Base-by-base conservation (phyloP, 2,329 filamentous ascomycete species). In the Claviceps africana region DNA sequence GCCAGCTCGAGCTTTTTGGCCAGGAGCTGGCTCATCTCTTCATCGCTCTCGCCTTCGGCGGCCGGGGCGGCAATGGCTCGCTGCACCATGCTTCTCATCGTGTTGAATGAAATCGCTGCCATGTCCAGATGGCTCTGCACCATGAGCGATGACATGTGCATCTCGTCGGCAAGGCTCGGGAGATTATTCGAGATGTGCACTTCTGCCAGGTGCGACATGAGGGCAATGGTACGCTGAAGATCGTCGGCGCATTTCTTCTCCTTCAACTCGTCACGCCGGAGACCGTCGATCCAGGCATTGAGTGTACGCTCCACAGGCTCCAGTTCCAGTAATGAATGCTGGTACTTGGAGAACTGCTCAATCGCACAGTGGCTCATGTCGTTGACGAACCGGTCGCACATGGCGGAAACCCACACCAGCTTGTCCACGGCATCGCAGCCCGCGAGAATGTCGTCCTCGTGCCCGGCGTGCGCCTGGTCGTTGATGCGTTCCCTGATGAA, bases 271-370 rank as follows among this genome's bases (percentile, higher is more conserved):
- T 95, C 89, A 50, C 82, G 82, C 57, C 88, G 83, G 51, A 96
- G 66, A 6, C 81, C 81, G 57, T 96, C 90, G 53, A 97, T 86
- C 81, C 89, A 95, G 52, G 78, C 79, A 62, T 95, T 95, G 48
- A 97, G 70, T 0, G 87, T 86, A 53, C 89, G 79, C 69, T 98
- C 93, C 11, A 97, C 88, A 0, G 90, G 88, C 64, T 95, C 88
- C 49, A 97, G 74, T 66, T 97, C 93, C 59, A 88, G 87, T 53
- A 93, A 69, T 2, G 89, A 86, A 43, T 84, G 83, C 60, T 88
- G 85, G 59, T 88, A 93, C 57, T 75, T 81, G 46, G 78, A 77
- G 65, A 97, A 97, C 54, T 88, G 80, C 47, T 87, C 82, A 1
- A 86, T 73, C 2, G 85, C 83, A 67, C 88, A 94, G 59, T 82